Base-by-base conservation (phyloP, 176 grass and related monocot species). In the Triticum monococcum region DNA sequence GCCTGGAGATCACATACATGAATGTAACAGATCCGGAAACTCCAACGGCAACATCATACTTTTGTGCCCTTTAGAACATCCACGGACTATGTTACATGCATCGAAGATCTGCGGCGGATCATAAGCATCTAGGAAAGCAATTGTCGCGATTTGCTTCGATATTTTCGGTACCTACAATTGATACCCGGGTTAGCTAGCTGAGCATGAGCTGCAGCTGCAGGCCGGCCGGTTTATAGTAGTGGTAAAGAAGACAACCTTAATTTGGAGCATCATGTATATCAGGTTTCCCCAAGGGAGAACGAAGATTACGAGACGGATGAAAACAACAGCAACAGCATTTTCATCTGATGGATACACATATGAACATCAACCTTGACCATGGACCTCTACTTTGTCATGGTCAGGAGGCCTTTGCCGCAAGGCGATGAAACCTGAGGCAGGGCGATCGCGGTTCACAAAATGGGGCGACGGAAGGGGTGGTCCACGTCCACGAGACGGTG, bases 71-170 rank as follows among this genome's bases (percentile, higher is more conserved):
- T 35, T 22, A 59, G 48, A 79, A 28, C 59, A 87, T 75, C 13
- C 40, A 60, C 4, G 0, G 61, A 85, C 43, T 60, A 60, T 61
- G 22, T 75, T 68, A 73, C 59, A 45, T 25, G 57, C 37, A 81
- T 10, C 14, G 68, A 76, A 20, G 88, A 86, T 76, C 68, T 81
- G 46, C 25, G 3, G 9, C 25, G 60, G 77, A 77, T 76, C 69
- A 46, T 77, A 20, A 36, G 83, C 25, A 85, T 81, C 25, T 43
- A 22, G 4, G 45, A 75, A 89, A 89, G 60, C 45, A 68, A 81
- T 81, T 68, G 35, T 68, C 26, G 23, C 33, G 45, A 68, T 89
- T 75, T 85, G 41, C 36, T 77, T 16, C 4, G 14, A 59, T 61
- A 28, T 23, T 24, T 76, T 68, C 18, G 57, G 25, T 68, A 25